These are phyloP conservation scores for Eleusine indica DNA, from an alignment of 176 grass and related monocot genomes.

Conservation along the genomic window DNA sequence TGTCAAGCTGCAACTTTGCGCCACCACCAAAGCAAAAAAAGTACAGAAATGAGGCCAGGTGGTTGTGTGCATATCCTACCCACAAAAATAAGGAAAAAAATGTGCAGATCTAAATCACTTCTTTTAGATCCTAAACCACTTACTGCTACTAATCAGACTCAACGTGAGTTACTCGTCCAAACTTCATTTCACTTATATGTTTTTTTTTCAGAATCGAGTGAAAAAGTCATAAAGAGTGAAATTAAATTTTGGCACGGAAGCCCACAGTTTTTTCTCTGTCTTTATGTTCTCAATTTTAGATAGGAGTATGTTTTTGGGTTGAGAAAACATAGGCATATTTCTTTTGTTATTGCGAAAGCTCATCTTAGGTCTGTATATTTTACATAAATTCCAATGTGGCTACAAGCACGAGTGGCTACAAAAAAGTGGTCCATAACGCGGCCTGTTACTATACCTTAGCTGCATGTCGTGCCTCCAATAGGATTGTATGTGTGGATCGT, in stretches of 20 bases:
- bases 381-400: background rate
- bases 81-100: background rate
- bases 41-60: background rate
- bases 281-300: background rate
- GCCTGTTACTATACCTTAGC: background rate
- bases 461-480: conserved; percentile 24
- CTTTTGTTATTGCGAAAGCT: background rate
- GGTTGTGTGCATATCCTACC: conserved; percentile 9
- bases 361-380: background rate
- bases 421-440: conserved; percentile 42
- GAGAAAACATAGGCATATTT: background rate
- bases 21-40: conserved; percentile 8
- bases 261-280: background rate
- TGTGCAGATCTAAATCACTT: background rate
- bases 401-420: conserved; percentile 25
- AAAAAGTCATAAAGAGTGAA: background rate
- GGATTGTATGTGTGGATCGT: conserved; percentile 33
- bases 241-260: no score
- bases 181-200: no score
- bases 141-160: background rate
- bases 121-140: background rate
- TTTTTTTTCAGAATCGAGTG: background rate
- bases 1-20: conserved; percentile 36
- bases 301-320: background rate
- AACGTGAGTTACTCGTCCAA: background rate